Evolutionary conservation across 768 basidiomycete genomes (phyloP), one percentile per base, ranked within the genome.

Genomic region (Mrakia hoshinonis): DNA sequence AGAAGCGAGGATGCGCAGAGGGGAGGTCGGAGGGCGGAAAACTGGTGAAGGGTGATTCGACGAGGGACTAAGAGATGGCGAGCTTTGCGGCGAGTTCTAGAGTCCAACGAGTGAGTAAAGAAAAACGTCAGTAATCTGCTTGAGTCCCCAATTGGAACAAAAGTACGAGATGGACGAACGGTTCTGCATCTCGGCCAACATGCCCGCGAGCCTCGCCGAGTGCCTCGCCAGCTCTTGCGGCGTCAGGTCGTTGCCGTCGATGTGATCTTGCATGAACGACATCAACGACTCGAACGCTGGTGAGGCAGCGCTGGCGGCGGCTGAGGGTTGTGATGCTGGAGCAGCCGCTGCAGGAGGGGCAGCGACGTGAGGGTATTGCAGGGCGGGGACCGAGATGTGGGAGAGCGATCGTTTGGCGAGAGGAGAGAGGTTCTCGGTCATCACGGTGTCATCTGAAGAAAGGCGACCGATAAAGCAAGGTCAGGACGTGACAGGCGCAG

Each of bases 331-430:
- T 36, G 26, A 26, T 13, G 31, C 55, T 58, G 11, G 26, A 6
- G 55, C 29, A 18, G 31, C 11, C 18, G 26, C 24, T 24, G 54
- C 54, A 29, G 54, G 2, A 13, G 13, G 11, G 58, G 58, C 18
- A 61, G 58, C 58, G 34, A 61, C 58, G 34, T 38, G 58, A 20
- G 58, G 58, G 58, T 36, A 61, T 18, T 38, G 58, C 10, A 61
- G 58, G 18, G 58, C 31, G 22, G 34, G 36, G 36, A 38, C 58
- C 1, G 58, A 36, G 34, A 31, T 61, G 58, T 31, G 31, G 34
- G 58, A 22, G 7, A 61, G 36, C 31, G 58, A 61, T 15, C 58
- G 58, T 38, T 61, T 61, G 36, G 58, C 58, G 34, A 61, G 58
- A 15, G 58, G 58, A 39, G 58, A 61, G 58, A 36, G 22, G 58